Percentiles rank a stretch among this genome's conserved stretches.
phyloP scores from a whole-genome alignment of 148 eudicot species.

The Amaranthus palmeri region DNA sequence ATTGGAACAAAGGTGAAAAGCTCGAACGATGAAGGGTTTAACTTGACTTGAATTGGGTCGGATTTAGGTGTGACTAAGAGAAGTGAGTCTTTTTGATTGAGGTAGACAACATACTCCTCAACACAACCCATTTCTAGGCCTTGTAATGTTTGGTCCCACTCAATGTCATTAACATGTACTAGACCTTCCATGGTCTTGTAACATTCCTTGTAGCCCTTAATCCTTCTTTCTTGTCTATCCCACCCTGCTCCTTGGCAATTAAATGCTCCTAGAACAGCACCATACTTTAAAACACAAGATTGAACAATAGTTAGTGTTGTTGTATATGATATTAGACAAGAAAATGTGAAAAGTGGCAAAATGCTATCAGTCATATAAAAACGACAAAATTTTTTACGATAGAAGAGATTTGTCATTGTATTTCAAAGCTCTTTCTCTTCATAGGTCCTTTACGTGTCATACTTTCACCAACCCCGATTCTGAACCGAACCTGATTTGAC shows the following conservation, averaged over 20 bases:
- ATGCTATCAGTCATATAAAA: too few species aligned
- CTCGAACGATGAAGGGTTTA: constrained; percentile 50
- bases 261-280: constrained; percentile 62
- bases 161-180: constrained; percentile 47
- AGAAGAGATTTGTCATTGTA: too few species aligned
- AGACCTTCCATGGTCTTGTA: constrained; percentile 45
- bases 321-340: background rate
- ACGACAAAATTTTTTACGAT: too few species aligned
- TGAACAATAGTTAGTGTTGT: background rate
- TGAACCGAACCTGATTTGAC: too few species aligned
- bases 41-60: constrained; percentile 26
- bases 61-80: constrained; percentile 20
- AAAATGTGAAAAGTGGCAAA: too few species aligned
- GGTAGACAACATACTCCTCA: constrained; percentile 57
- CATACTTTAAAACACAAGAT: constrained; percentile 31
- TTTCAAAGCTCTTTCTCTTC: too few species aligned
- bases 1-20: constrained; percentile 53
- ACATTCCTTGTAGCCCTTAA: constrained; percentile 51
- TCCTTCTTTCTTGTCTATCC: constrained; percentile 49
- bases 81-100: constrained; percentile 38
- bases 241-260: constrained; percentile 77
- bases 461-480: too few species aligned
- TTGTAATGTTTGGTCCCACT: constrained; percentile 50
- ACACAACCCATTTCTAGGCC: constrained; percentile 29
- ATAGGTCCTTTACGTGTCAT: too few species aligned